These are phyloP conservation scores for Mycosarcoma maydis DNA, from an alignment of 1,284 basidiomycete species.

Conservation along the genomic window DNA sequence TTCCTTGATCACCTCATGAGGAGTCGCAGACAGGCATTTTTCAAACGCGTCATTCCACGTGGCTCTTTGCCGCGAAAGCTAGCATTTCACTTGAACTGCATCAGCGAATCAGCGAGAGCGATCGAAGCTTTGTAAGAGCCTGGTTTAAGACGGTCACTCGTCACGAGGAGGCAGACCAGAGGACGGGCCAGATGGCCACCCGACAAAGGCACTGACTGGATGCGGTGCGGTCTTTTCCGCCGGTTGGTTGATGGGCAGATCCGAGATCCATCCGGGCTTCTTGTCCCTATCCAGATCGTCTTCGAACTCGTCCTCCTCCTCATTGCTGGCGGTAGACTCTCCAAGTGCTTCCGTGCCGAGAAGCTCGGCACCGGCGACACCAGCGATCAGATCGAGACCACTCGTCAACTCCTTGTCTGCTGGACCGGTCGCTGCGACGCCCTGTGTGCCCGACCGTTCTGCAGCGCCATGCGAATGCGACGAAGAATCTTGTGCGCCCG, in stretches of 20 bases:
- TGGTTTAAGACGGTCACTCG: neutral
- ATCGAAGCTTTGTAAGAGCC: neutral
- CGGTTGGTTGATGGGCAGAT: constrained; percentile 46
- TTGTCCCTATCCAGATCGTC: constrained; percentile 31
- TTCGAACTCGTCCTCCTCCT: constrained; percentile 37
- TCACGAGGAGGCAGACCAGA: constrained; percentile 15
- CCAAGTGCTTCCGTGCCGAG: constrained; percentile 29
- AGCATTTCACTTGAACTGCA: too few species aligned
- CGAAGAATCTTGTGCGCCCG: constrained; percentile 6
- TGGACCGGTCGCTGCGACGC: neutral
- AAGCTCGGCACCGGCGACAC: constrained; percentile 40
- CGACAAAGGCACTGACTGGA: constrained; percentile 42
- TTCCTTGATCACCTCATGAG: neutral
- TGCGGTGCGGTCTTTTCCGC: constrained; percentile 44
- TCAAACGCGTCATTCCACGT: too few species aligned
- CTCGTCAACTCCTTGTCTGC: constrained; percentile 36
- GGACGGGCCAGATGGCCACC: constrained; percentile 30
- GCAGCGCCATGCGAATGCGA: constrained; percentile 5
- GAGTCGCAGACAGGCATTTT: constrained; percentile 2
- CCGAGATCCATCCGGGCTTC: constrained; percentile 42
- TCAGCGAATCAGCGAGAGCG: too few species aligned
- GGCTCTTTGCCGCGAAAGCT: too few species aligned
- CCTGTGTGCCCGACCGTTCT: constrained; percentile 5
- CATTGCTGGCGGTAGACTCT: constrained; percentile 29
- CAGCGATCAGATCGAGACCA: constrained; percentile 43